Base-by-base conservation (phyloP, 2,329 filamentous ascomycete genomes). In the Cladosporium velox region DNA sequence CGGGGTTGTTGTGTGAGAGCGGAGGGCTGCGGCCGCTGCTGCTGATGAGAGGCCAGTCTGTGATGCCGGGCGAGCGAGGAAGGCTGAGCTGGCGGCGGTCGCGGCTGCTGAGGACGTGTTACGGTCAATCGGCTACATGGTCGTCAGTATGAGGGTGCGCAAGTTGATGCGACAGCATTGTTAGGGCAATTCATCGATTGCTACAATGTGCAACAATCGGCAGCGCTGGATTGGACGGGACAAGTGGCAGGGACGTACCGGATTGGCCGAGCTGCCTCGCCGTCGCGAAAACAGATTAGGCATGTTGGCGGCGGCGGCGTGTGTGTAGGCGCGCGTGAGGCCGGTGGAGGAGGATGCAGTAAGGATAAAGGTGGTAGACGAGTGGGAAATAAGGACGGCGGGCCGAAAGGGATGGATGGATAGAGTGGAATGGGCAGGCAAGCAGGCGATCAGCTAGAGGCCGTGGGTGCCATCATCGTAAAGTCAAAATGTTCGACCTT, bases 1-100 rank as follows among this genome's bases (percentile, higher is more conserved):
- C 26, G 92, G 93, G 2, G 91, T 89, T 61, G 88, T 88, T 11
- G 92, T 89, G 71, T 91, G 87, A 55, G 90, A 91, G 75, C 90
- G 89, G 66, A 98, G 85, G 57, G 93, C 93, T 32, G 93, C 89
- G 18, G 92, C 93, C 7, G 94, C 93, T 14, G 94, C 94, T 7
- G 93, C 91, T 41, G 91, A 90, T 49, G 93, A 96, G 52, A 97
- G 84, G 66, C 87, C 88, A 67, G 81, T 83, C 77, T 86, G 86
- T 72, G 89, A 86, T 72, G 85, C 79, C 77, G 87, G 85, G 74
- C 85, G 88, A 72, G 86, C 88, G 75, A 90, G 85, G 34, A 94
- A 96, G 66, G 93, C 93, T 77, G 91, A 90, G 67, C 88, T 88
- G 44, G 76, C 76, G 67, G 93, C 93, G 65, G 92, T 92, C 57